Base-by-base conservation (phyloP, 1,139 yeast genomes). In the Insectozyma bohioensis region DNA sequence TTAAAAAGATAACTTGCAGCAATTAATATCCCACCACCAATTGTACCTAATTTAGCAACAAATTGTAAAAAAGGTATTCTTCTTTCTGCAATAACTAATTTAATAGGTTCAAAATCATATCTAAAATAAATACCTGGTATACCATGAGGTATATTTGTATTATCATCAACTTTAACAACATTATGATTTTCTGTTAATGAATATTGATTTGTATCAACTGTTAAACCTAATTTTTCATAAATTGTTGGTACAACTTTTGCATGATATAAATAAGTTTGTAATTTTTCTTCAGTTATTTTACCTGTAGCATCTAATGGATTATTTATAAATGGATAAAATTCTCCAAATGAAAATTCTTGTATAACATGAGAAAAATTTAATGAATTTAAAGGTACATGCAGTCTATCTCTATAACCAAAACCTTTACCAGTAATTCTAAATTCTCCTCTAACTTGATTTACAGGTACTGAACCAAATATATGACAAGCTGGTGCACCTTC, bases 271-370 rank as follows among this genome's bases (percentile, higher is more conserved):
- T 69, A 82, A 2, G 65, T 61, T 39, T 64, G 77, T 23, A 62
- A 51, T 12, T 62, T 54, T 4, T 69, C 69, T 2, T 56, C 53
- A 2, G 87, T 74, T 16, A 62, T 54, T 47, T 78, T 76, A 1
- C 78, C 85, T 0, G 88, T 78, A 36, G 71, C 73, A 53, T 92
- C 98, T 45, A 94, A 69, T 5, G 97, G 95, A 51, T 92, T 92
- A 46, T 83, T 72, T 41, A 90, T 72, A 47, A 76, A 83, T 2
- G 98, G 97, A 52, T 78, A 88, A 57, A 84, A 88, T 21, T 79
- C 86, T 13, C 99, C 98, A 59, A 81, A 92, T 7, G 97, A 88
- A 43, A 88, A 77, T 56, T 92, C 97, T 41, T 78, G 79, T 39
- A 92, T 82, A 5, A 78, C 78, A 58, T 92, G 98, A 1, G 95